Percentiles rank a stretch among this genome's conserved stretches.
Conservation (phyloP, 2,329 filamentous ascomycete species). For the Botryotinia convoluta region DNA sequence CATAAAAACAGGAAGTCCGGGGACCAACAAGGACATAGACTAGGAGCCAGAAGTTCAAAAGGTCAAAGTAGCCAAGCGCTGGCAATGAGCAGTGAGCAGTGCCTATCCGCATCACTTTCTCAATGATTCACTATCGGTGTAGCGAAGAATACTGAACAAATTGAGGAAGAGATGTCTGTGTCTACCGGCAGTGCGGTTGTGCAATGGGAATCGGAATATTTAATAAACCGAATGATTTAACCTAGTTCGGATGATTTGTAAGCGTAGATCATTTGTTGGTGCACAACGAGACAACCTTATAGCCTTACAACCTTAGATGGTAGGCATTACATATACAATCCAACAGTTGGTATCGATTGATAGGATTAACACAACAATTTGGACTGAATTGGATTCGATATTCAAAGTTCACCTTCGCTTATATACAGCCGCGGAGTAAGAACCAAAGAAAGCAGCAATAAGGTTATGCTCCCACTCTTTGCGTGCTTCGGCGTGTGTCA, state of each 20-base stretch:
- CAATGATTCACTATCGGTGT: not conserved
- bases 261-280: not conserved
- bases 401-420: not conserved
- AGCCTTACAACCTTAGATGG: no score
- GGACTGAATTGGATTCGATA: not conserved
- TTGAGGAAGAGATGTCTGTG: not conserved
- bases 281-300: not conserved
- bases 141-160: not conserved
- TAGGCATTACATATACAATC: not conserved
- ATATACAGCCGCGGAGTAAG: not conserved
- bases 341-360: not conserved
- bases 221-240: no score
- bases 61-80: not conserved
- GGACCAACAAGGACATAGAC: not conserved
- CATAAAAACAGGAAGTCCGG: not conserved
- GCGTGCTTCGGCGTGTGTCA: not conserved
- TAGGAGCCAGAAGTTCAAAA: not conserved
- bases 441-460: not conserved
- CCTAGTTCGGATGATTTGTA: not conserved
- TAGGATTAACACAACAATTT: not conserved
- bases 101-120: not conserved
- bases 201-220: no score
- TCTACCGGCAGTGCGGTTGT: no score
- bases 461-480: not conserved
- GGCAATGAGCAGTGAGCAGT: not conserved